Base-by-base conservation (phyloP, 2,329 filamentous ascomycete genomes). In the Aureobasidium sp. region DNA sequence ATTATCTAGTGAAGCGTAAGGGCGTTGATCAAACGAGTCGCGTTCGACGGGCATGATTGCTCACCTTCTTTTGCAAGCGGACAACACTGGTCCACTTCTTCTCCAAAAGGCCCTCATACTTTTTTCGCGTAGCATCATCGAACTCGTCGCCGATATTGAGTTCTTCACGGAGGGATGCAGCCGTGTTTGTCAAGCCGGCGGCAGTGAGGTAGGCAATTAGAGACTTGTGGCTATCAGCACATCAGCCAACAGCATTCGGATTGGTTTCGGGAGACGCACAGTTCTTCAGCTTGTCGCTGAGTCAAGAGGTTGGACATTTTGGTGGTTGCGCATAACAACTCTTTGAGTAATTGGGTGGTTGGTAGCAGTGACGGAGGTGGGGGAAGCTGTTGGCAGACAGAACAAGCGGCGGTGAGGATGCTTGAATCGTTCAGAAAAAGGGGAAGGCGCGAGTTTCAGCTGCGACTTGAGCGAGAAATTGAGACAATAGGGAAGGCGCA, bases 11-110 rank as follows among this genome's bases (percentile, higher is more conserved):
- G 32, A 8, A 34, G 29, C 3, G 41, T 55, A 16, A 55, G 53
- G 27, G 16, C 39, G 21, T 21, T 61, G 61, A 61, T 11, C 36
- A 37, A 30, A 47, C 41, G 36, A 58, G 54, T 36, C 36, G 39
- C 44, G 39, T 32, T 48, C 14, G 41, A 29, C 13, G 7, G 11
- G 14, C 8, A 9, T 16, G 25, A 10, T n/a, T 9, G 14, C 36
- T 49, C 45, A 89, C 90, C 89, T 96, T 97, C 77, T 96, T 97
- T 77, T 97, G 93, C 74, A 97, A 76, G 64, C 93, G 84, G 69
- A 97, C 91, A 32, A 97, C 89, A 69, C 91, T 94, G 25, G 93
- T 97, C 93, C 93, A 97, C 80, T 97, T 97, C 83, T 96, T 97
- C 81, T 97, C 93, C 67, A 97, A 77, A 32, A 97, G 77, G 1